These are phyloP conservation scores for Ramaria sp. DNA, from an alignment of 768 basidiomycete species.

Conservation along the genomic window DNA sequence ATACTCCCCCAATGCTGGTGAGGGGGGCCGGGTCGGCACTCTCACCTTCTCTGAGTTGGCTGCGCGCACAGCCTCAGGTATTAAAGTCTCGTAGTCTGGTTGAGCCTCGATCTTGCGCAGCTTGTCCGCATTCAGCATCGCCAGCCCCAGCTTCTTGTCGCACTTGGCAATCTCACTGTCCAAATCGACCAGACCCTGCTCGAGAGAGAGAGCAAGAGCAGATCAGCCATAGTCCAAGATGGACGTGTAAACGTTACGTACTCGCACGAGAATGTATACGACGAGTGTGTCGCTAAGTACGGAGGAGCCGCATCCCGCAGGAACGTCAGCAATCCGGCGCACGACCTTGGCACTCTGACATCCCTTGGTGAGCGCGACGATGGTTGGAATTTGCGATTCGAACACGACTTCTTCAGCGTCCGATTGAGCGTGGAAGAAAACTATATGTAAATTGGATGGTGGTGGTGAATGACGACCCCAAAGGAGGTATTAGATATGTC, in stretches of 20 bases:
- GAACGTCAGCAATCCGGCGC: constrained; percentile 52
- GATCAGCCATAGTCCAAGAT: background rate
- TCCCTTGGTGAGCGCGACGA: constrained; percentile 79
- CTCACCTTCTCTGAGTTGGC: constrained; percentile 77
- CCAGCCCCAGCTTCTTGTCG: constrained; percentile 79
- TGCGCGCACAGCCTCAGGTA: constrained; percentile 65
- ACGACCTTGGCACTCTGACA: constrained; percentile 69
- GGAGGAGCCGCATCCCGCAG: constrained; percentile 78
- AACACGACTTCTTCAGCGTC: constrained; percentile 57
- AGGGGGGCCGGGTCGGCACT: background rate
- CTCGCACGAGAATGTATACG: constrained; percentile 78
- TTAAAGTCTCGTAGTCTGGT: constrained; percentile 67
- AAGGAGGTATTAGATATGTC: too few species aligned
- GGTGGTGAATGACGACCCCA: background rate
- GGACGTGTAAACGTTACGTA: constrained; percentile 24
- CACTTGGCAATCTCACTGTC: constrained; percentile 81
- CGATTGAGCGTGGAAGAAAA: constrained; percentile 65
- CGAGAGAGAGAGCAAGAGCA: background rate
- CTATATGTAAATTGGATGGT: constrained; percentile 31
- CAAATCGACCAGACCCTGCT: constrained; percentile 81
- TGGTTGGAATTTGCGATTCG: constrained; percentile 60
- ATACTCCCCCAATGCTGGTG: background rate
- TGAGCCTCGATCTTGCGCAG: constrained; percentile 60
- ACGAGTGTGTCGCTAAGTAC: constrained; percentile 66
- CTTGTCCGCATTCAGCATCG: constrained; percentile 62